Evolutionary conservation across 2,329 filamentous ascomycete genomes (phyloP).

Genomic region (Dactylellina leptospora): DNA sequence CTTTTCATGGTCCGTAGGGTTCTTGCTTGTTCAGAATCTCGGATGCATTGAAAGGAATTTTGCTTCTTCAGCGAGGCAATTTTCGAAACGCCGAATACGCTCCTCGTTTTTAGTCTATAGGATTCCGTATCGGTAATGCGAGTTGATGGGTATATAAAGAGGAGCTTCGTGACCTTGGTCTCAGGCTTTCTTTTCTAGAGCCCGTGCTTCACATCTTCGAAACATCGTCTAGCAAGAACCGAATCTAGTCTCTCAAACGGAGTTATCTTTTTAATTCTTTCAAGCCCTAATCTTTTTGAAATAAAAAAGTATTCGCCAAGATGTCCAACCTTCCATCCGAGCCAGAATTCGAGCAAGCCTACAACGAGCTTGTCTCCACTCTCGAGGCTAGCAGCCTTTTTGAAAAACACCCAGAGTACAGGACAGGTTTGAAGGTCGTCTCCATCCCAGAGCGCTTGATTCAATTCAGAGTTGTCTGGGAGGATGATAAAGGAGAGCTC

Average conservation of each 20-base stretch:
- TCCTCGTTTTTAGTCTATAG: background rate
- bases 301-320: slow-evolving; percentile 56
- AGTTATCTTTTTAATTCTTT: background rate
- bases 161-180: slow-evolving; percentile 8
- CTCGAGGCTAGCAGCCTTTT: slow-evolving; percentile 95
- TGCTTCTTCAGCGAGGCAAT: slow-evolving; percentile 28
- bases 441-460: slow-evolving; percentile 93
- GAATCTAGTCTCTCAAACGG: background rate
- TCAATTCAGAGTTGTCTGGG: slow-evolving; percentile 97
- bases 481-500: slow-evolving; percentile 79
- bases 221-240: slow-evolving; percentile 14
- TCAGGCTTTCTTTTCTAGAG: slow-evolving; percentile 22
- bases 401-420: slow-evolving; percentile 92
- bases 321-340: slow-evolving; percentile 88
- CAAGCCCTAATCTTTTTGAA: background rate
- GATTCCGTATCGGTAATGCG: slow-evolving; percentile 15
- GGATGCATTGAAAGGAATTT: slow-evolving; percentile 13
- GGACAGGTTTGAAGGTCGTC: slow-evolving; percentile 84
- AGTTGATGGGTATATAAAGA: slow-evolving; percentile 42
- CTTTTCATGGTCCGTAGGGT: slow-evolving; percentile 9
- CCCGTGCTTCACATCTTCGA: slow-evolving; percentile 42
- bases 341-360: slow-evolving; percentile 99
- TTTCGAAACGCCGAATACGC: slow-evolving; percentile 49
- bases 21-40: slow-evolving; percentile 11
- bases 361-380: slow-evolving; percentile 93